phyloP scores from a whole-genome alignment of 2,329 filamentous ascomycete species.

The Piedraia hortae region DNA sequence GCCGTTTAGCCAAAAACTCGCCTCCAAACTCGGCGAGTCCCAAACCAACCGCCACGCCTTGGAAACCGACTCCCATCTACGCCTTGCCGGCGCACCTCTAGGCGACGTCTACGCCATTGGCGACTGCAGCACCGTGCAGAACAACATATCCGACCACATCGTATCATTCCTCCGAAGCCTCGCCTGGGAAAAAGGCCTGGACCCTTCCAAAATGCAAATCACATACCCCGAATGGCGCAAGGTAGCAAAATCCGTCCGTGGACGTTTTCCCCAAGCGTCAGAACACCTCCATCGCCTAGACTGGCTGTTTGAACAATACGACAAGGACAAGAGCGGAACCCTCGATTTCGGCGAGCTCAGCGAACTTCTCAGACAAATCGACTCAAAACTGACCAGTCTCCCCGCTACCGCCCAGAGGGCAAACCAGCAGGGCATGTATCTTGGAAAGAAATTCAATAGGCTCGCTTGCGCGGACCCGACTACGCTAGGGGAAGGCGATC shows the following conservation, averaged over 20 bases:
- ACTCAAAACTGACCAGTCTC: constrained; percentile 76
- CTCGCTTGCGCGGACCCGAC: constrained; percentile 58
- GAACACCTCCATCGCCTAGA: constrained; percentile 73
- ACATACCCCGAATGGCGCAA: constrained; percentile 69
- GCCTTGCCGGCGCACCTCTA: constrained; percentile 62
- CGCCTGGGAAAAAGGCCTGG: constrained; percentile 73
- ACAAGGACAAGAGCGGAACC: constrained; percentile 76
- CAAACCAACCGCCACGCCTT: constrained; percentile 80
- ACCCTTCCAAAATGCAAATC: constrained; percentile 67
- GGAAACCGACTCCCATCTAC: constrained; percentile 81
- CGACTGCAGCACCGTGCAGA: constrained; percentile 89
- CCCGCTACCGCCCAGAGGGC: constrained; percentile 90
- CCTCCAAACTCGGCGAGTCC: constrained; percentile 37
- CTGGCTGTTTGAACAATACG: constrained; percentile 71
- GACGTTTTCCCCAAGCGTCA: constrained; percentile 71
- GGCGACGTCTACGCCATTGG: constrained; percentile 93
- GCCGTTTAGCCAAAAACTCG: constrained; percentile 47
- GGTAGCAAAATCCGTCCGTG: constrained; percentile 59
- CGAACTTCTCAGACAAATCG: constrained; percentile 63
- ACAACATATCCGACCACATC: constrained; percentile 82
- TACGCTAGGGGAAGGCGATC: constrained; percentile 60
- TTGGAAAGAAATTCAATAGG: constrained; percentile 83
- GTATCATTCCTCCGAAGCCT: constrained; percentile 68
- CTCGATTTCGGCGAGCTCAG: constrained; percentile 80
- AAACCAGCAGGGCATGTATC: constrained; percentile 82